Base-by-base conservation (phyloP, 106 monocot genomes). In the Alisma plantagoaquatica region DNA sequence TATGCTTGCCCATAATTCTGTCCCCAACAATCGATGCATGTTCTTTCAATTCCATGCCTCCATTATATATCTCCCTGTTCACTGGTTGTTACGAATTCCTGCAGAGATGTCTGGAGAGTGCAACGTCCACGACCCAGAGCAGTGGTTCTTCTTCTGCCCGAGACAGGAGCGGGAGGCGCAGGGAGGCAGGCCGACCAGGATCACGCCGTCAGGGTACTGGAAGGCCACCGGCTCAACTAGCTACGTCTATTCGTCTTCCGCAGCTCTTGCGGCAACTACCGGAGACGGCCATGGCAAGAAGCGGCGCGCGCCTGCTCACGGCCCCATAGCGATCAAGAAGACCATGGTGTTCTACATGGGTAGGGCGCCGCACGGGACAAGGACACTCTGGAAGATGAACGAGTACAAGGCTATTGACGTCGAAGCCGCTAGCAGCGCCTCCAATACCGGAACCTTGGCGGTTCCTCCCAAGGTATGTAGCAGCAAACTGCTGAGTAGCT, bases 71-170 rank as follows among this genome's bases (percentile, higher is more conserved):
- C 19, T 46, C 16, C 3, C 16, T 17, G 45, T 5, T 2, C 23
- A 59, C 21, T 22, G 30, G 16, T 27, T 49, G 49, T 4, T 29
- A 6, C 3, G 25, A n/a, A n/a, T n/a, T n/a, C n/a, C n/a, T 65
- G 47, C 50, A 74, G 83, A 28, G 43, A 15, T 67, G 27, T 61
- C 78, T 8, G 74, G 78, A 33, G 74, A 53, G 23, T 28, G 49
- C 20, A 43, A 56, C 63, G 20, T 26, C 2, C 7, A 32, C 4
- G 75, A 74, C 28, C 19, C 57, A 16, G 84, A 91, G 72, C 75
- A 77, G 51, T 81, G 91, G 84, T 91, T 91, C 67, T 91, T 77
- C 84, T 81, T 91, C 72, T 80, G 77, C 56, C 91, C 80, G 3
- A 51, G 27, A 60, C 91, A 84, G 24, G 57, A 67, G 51, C 59